A percentile compares a stretch with the other conserved stretches of the same genome.
Conservation (phyloP, 75 land plant genomes). For the Pseudotsuga menziesii region DNA sequence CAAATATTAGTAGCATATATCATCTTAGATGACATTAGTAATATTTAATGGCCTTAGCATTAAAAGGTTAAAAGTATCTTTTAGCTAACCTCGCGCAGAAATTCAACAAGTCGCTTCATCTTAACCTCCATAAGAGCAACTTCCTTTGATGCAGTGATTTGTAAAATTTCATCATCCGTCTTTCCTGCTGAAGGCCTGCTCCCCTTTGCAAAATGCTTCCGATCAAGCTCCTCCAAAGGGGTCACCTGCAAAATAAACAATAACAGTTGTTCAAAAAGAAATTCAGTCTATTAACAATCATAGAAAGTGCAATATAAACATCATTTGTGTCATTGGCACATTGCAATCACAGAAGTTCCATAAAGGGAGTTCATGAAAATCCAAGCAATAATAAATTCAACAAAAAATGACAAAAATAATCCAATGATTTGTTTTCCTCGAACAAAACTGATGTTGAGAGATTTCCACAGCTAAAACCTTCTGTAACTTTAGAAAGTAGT, state of each 20-base stretch:
- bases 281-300: background rate
- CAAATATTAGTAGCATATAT: background rate
- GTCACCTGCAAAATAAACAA: slow-evolving; percentile 43
- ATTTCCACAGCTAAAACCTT: background rate
- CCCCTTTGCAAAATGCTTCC: slow-evolving; percentile 91
- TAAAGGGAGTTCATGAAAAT: background rate
- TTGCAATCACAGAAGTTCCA: background rate
- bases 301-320: background rate
- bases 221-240: slow-evolving; percentile 85
- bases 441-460: background rate
- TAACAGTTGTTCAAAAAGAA: background rate
- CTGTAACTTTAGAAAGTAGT: background rate
- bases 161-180: slow-evolving; percentile 21
- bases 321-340: background rate
- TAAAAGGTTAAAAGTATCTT: background rate
- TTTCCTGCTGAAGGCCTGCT: slow-evolving; percentile 29
- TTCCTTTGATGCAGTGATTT: slow-evolving; percentile 41
- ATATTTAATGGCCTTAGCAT: background rate
- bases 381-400: background rate
- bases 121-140: slow-evolving; percentile 81
- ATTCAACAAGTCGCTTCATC: slow-evolving; percentile 73
- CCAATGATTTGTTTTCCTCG: background rate
- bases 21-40: background rate
- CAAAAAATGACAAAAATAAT: too few relatives aligned
- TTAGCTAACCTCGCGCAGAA: slow-evolving; percentile 62